These are phyloP conservation scores for Oryza rufipogon DNA, from an alignment of 176 grass and related monocot genomes.

Conservation along the genomic window DNA sequence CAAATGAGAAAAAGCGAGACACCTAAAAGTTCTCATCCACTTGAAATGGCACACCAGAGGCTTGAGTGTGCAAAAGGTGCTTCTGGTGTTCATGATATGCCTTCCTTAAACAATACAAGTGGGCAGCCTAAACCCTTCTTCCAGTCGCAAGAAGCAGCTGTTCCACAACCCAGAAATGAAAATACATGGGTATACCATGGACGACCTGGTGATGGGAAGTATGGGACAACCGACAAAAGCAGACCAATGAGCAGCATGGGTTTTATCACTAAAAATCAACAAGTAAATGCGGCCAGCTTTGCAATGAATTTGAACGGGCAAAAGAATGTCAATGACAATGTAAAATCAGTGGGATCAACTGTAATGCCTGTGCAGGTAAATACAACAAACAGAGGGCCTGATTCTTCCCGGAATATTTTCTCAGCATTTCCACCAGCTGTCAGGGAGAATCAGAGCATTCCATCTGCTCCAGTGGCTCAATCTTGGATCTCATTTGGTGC, in stretches of 20 bases:
- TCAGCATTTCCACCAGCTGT: slow-evolving; percentile 60
- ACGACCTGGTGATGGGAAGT: slow-evolving; percentile 61
- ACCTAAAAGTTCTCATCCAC: slow-evolving; percentile 25
- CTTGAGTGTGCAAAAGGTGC: slow-evolving; percentile 44
- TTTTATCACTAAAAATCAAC: slow-evolving; percentile 69
- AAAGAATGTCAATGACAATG: slow-evolving; percentile 54
- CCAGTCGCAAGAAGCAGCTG: slow-evolving; percentile 57
- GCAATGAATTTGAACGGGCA: slow-evolving; percentile 45
- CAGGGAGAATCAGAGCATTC: slow-evolving; percentile 63
- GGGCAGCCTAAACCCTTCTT: slow-evolving; percentile 57
- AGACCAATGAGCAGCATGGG: slow-evolving; percentile 48
- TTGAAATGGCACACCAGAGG: slow-evolving; percentile 44
- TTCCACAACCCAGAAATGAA: slow-evolving; percentile 55
- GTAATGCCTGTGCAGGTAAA: slow-evolving; percentile 47
- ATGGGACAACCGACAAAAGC: slow-evolving; percentile 42
- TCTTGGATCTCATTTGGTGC: slow-evolving; percentile 92
- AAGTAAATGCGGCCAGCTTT: slow-evolving; percentile 43
- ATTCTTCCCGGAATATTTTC: slow-evolving; percentile 60
- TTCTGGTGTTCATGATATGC: slow-evolving; percentile 41
- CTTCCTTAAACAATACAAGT: slow-evolving; percentile 32
- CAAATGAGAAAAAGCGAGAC: slow-evolving; percentile 46
- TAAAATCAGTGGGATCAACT: slow-evolving; percentile 53
- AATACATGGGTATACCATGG: slow-evolving; percentile 52
- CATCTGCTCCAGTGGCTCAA: slow-evolving; percentile 51
- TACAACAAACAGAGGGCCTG: slow-evolving; percentile 49